phyloP scores from a whole-genome alignment of 73 alveolate species.

The Paramecium primaurelia region DNA sequence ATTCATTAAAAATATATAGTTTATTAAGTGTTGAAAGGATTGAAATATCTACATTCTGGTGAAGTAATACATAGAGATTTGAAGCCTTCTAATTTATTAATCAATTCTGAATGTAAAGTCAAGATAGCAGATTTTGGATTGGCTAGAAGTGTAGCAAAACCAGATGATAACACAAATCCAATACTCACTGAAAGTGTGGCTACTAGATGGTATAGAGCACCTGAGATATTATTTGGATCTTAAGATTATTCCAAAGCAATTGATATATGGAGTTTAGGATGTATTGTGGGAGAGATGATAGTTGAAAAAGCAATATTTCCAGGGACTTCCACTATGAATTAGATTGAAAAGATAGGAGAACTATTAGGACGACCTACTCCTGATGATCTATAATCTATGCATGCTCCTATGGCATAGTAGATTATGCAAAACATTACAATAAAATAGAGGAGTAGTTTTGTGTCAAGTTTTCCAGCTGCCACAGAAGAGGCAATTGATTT shows the following conservation, averaged over 20 bases:
- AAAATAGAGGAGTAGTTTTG: conserved; percentile 57
- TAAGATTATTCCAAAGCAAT: conserved; percentile 75
- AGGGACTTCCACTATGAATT: conserved; percentile 82
- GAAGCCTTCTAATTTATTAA: conserved; percentile 67
- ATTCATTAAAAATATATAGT: conserved; percentile 68
- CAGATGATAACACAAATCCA: conserved; percentile 55
- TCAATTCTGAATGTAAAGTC: conserved; percentile 66
- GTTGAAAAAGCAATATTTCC: conserved; percentile 87
- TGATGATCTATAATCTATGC: conserved; percentile 73
- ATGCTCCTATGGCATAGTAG: conserved; percentile 70
- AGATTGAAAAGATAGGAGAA: conserved; percentile 72
- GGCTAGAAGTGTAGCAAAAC: conserved; percentile 52
- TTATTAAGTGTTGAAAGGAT: conserved; percentile 67
- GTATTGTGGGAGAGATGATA: conserved; percentile 87
- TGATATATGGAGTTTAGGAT: conserved; percentile 96
- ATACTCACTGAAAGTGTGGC: conserved; percentile 86
- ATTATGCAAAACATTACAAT: conserved; percentile 65
- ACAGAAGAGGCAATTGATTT: conserved; percentile 76
- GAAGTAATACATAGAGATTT: conserved; percentile 84
- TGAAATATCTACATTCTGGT: conserved; percentile 79
- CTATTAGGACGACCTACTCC: conserved; percentile 77
- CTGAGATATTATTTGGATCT: conserved; percentile 89
- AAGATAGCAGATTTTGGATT: conserved; percentile 64
- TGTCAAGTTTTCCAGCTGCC: conserved; percentile 64
- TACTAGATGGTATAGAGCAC: conserved; percentile 95